These are phyloP conservation scores for Guadua angustifolia DNA, from an alignment of 176 grass and related monocot species.

Conservation along the genomic window DNA sequence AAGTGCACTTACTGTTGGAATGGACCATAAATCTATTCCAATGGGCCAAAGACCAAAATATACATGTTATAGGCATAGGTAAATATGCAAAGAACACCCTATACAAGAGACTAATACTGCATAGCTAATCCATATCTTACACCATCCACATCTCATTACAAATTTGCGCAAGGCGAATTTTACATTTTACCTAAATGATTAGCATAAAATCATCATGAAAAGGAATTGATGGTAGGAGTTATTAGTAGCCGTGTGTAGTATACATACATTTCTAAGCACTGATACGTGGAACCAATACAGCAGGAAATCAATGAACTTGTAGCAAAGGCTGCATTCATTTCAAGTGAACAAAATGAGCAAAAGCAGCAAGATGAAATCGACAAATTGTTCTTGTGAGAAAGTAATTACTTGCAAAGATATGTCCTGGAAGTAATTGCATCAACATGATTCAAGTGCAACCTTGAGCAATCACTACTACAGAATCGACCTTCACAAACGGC, in stretches of 20 bases:
- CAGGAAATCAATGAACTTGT: constrained; percentile 72
- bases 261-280: constrained; percentile 68
- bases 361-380: constrained; percentile 36
- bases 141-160: not conserved
- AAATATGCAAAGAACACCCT: no score
- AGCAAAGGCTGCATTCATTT: constrained; percentile 87
- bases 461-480: no score
- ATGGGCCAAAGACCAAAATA: no score
- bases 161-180: constrained; percentile 1
- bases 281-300: constrained; percentile 89
- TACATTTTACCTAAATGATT: not conserved
- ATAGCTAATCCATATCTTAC: not conserved
- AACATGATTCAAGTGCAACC: constrained; percentile 64
- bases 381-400: constrained; percentile 23
- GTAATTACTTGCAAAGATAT: constrained; percentile 83
- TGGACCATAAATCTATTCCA: no score
- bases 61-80: no score
- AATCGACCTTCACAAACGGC: no score
- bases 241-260: constrained; percentile 12
- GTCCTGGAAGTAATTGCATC: constrained; percentile 70
- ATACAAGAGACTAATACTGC: no score
- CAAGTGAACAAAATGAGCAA: constrained; percentile 35
- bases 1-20: not conserved
- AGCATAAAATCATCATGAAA: constrained; percentile 25
- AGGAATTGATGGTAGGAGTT: constrained; percentile 6